Base-by-base conservation (phyloP, 805 yeast species). In the Candida caryicola region DNA sequence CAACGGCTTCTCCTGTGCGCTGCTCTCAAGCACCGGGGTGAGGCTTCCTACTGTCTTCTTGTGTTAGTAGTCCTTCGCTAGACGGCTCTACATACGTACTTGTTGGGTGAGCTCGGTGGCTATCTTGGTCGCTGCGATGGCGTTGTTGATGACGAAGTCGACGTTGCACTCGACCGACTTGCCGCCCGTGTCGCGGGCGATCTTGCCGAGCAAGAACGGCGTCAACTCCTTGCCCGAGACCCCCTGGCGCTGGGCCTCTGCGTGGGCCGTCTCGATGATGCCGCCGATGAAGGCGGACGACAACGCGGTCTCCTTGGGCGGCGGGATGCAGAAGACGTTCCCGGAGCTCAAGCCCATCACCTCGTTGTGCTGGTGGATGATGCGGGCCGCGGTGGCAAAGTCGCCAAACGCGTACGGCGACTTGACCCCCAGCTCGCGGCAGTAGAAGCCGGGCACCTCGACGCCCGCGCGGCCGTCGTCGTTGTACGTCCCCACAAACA, bases 391-490 rank as follows among this genome's bases (percentile, higher is more conserved):
- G 14, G 76, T 75, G 2, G 43, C 42, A 36, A 78, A 72, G 4
- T 66, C 47, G n/a, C 56, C 49, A 48, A 87, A 81, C 17, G 72
- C 68, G 54, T 77, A 84, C 0, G 95, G 95, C 1, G 93, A 82
- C 34, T 48, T 47, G 3, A 81, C 76, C 1, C 91, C 90, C 1
- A 95, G 83, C 44, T 83, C 85, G 31, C 86, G 64, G 16, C 85
- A 74, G 59, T 82, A 88, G 50, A 88, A 88, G 0, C 96, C 96
- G 0, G 96, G 96, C 16, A 88, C 69, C 34, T 66, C 58, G 21
- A 64, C 52, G 8, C 31, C 23, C 25, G 69, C 64, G 3, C 74
- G 61, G 0, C 78, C 77, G 9, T 48, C 49, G 5, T 76, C 75
- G 10, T 82, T 80, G 42, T 60, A 62, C 0, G 96, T 88, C 4